Evolutionary conservation across 306 rosid species (phyloP).

Genomic region (Luffa acutangula): DNA sequence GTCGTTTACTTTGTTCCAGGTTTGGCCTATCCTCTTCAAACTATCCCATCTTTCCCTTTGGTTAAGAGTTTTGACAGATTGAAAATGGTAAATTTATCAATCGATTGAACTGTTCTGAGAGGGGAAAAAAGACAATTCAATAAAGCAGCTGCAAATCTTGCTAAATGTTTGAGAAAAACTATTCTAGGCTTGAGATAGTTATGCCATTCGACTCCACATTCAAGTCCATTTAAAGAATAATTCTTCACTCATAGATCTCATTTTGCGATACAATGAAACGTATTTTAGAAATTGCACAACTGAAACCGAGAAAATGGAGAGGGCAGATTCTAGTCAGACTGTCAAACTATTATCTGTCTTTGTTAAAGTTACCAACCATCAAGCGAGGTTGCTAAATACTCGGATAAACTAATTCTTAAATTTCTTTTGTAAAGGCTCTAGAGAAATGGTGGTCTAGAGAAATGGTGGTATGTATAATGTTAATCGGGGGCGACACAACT

Average conservation of each 20-base stretch:
- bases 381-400: too few relatives aligned
- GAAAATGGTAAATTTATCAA: not conserved
- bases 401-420: too few relatives aligned
- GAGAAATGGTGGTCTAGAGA: too few relatives aligned
- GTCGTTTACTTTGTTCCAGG: not conserved
- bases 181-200: not conserved
- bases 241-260: not conserved
- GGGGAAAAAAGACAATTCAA: not conserved
- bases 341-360: too few relatives aligned
- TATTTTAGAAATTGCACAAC: not conserved
- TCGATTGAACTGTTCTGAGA: not conserved
- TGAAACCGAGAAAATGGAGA: not conserved
- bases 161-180: not conserved
- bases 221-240: not conserved
- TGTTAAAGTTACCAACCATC: too few relatives aligned
- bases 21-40: not conserved
- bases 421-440: too few relatives aligned
- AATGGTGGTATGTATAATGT: too few relatives aligned
- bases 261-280: not conserved
- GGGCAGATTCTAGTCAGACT: not conserved
- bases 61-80: not conserved
- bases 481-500: too few relatives aligned
- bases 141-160: not conserved
- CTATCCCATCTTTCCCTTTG: not conserved
- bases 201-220: not conserved